Evolutionary conservation across 768 basidiomycete species (phyloP), one percentile per base, ranked within the genome.

Genomic region (Phanerochaete sordida): DNA sequence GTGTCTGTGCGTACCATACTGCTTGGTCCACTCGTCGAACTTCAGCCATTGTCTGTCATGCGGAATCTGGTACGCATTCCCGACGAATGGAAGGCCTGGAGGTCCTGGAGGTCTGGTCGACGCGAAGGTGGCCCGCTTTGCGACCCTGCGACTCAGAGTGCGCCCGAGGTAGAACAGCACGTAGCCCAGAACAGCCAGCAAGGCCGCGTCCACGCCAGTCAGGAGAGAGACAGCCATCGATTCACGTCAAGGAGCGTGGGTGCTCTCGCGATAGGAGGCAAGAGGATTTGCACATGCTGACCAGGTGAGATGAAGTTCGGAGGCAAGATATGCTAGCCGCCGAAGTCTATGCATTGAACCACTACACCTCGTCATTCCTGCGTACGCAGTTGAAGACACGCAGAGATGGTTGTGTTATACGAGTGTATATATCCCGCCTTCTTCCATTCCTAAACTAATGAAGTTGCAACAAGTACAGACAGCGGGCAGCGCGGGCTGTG

Each of bases 41-140:
- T 62, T 63, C 43, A 69, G 57, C 69, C 69, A 69, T 31, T 69
- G 67, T 37, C 65, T 64, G 56, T 69, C 64, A 0, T n/a, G 15
- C 1, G 70, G 70, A 15, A 71, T 68, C 51, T 68, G 65, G 23
- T 64, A 56, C 1, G 65, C 64, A 16, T 70, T 69, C 8, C 68
- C 70, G 8, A 70, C 13, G 16, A 69, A 46, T 1, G 66, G 67
- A 6, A 62, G 23, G 2, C 66, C 66, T 27, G 7, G 45, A 5
- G 69, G 67, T 0, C 69, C 69, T 6, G 69, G 69, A 12, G 69
- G 64, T 71, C 55, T 57, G 30, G 31, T 43, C 24, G 8, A n/a
- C n/a, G n/a, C n/a, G n/a, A n/a, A n/a, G 47, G 6, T 3, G 9
- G 21, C 47, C 27, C 24, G 15, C 24, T 6, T 11, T 3, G 27